phyloP scores from a whole-genome alignment of 2,329 filamentous ascomycete species.

The Acephala macrosclerotiorum region DNA sequence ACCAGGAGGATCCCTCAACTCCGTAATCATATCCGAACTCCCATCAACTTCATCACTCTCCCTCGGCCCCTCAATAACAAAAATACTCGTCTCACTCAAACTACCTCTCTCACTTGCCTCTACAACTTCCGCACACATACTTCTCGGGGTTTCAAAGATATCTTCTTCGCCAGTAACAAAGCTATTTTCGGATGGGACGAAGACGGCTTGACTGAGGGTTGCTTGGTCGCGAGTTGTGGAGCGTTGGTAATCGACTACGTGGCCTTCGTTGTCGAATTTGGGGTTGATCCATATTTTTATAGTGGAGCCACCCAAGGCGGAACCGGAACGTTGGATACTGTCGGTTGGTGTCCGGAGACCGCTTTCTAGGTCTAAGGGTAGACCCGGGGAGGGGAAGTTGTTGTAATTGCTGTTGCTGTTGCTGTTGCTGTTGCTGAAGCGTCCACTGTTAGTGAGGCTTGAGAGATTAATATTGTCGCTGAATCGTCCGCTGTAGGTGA shows the following conservation, averaged over 20 bases:
- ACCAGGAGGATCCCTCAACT: slow-evolving; percentile 3
- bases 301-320: not conserved
- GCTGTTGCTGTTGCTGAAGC: not conserved
- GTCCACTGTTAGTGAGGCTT: too few relatives aligned
- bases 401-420: not conserved
- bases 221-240: not conserved
- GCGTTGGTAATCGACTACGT: not conserved
- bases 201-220: not conserved
- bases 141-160: not conserved
- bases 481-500: not conserved
- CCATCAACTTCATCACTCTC: slow-evolving; percentile 16
- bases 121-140: not conserved
- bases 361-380: not conserved
- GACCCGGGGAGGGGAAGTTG: not conserved
- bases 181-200: too few relatives aligned
- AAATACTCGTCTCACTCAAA: slow-evolving; percentile 16
- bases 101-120: not conserved
- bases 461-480: not conserved
- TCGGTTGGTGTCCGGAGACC: not conserved
- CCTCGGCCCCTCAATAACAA: slow-evolving; percentile 14
- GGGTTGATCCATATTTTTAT: slow-evolving; percentile 23
- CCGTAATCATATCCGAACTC: not conserved
- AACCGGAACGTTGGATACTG: not conserved
- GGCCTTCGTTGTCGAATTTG: slow-evolving; percentile 8
- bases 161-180: not conserved